Evolutionary conservation across 1,139 yeast genomes (phyloP).

Genomic region (Blastobotrys indianensis): DNA sequence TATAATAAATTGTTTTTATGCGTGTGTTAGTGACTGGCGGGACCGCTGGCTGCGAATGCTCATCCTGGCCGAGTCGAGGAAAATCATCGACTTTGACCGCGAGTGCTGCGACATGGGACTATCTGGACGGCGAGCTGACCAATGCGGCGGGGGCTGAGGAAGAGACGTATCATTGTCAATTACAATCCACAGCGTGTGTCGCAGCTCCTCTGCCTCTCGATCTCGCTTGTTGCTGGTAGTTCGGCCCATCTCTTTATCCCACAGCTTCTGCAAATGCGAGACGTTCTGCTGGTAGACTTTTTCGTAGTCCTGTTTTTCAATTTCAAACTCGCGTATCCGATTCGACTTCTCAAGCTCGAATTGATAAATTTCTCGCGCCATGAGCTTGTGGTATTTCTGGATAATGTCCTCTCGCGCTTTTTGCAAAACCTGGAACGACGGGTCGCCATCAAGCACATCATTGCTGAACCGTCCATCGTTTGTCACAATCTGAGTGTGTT

Average conservation of each 20-base stretch:
- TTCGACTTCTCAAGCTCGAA: slow-evolving; percentile 3
- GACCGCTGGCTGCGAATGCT: background rate
- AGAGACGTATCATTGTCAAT: slow-evolving; percentile 2
- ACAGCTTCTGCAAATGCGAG: slow-evolving; percentile 2
- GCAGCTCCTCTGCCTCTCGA: slow-evolving; percentile 5
- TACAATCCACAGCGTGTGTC: slow-evolving; percentile 7
- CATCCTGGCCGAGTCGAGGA: background rate
- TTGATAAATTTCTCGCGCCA: slow-evolving; percentile 4
- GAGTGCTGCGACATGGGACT: no score
- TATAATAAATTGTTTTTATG: no score
- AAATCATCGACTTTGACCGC: no score
- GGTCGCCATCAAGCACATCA: background rate
- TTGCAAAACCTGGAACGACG: slow-evolving; percentile 4
- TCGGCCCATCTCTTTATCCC: slow-evolving; percentile 11
- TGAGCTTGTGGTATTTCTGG: slow-evolving; percentile 1
- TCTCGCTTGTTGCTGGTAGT: slow-evolving; percentile 8
- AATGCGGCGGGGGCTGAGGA: background rate
- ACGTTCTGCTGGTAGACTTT: slow-evolving; percentile 5
- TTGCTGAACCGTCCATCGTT: background rate
- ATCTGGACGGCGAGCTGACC: background rate
- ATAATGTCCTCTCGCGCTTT: slow-evolving; percentile 2
- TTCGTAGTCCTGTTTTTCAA: slow-evolving; percentile 10
- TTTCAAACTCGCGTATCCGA: slow-evolving; percentile 8
- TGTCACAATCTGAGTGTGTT: slow-evolving; percentile 2
- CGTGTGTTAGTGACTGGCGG: no score